Percentiles rank a stretch among this genome's conserved stretches.
phyloP scores from a whole-genome alignment of 768 basidiomycete species.

The Termitomyces sp. region DNA sequence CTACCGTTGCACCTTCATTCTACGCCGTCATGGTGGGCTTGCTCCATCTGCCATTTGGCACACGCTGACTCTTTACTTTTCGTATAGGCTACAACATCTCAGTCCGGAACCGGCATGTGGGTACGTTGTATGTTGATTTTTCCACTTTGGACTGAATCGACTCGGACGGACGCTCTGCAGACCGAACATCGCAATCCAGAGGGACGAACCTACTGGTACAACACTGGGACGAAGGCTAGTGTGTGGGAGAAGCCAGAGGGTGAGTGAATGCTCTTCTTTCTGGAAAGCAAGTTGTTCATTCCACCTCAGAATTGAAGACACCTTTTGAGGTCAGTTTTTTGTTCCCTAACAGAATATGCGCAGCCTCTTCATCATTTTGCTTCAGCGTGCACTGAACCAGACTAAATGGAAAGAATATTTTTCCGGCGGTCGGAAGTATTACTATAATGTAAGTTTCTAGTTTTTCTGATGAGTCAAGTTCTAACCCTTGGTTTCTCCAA shows the following conservation, averaged over 20 bases:
- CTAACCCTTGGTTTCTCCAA: slow-evolving; percentile 24
- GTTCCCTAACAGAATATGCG: slow-evolving; percentile 4
- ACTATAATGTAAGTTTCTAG: slow-evolving; percentile 64
- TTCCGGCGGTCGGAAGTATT: slow-evolving; percentile 87
- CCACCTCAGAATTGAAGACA: slow-evolving; percentile 70
- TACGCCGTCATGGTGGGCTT: slow-evolving; percentile 7
- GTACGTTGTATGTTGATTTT: slow-evolving; percentile 18
- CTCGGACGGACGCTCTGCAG: slow-evolving; percentile 39
- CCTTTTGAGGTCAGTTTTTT: slow-evolving; percentile 73
- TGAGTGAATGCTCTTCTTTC: slow-evolving; percentile 28
- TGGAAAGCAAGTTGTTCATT: slow-evolving; percentile 4
- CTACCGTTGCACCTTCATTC: neutral
- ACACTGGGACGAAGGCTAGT: slow-evolving; percentile 81
- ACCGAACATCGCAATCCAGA: slow-evolving; percentile 94
- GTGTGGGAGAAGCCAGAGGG: slow-evolving; percentile 99
- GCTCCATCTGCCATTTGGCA: neutral
- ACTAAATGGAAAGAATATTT: slow-evolving; percentile 98
- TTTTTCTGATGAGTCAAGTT: neutral
- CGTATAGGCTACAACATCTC: slow-evolving; percentile 8
- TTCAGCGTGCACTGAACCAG: slow-evolving; percentile 77
- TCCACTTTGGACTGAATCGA: neutral
- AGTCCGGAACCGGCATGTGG: slow-evolving; percentile 29
- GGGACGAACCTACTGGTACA: slow-evolving; percentile 98
- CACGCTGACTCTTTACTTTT: neutral
- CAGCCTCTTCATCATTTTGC: slow-evolving; percentile 11